Base-by-base conservation (phyloP, 306 rosid species). In the Vigna reflexopilosa region DNA sequence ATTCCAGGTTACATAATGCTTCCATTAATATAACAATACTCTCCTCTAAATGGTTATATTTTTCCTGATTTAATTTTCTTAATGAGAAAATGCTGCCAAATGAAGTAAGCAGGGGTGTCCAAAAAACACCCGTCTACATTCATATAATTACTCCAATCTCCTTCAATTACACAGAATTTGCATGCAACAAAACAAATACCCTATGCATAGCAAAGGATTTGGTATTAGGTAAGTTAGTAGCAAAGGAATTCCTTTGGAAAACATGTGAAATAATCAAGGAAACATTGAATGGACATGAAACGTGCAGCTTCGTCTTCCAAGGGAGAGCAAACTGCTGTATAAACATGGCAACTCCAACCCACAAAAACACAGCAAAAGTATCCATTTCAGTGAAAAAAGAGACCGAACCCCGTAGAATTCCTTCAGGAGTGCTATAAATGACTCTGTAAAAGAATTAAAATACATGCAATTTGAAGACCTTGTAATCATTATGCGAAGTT, bases 281-380 rank as follows among this genome's bases (percentile, higher is more conserved):
- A 6, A 65, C 64, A 77, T 79, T 57, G 49, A 81, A 57, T 30
- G 44, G 2, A 70, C 38, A 78, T 38, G 67, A 26, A 24, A 30
- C 20, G 76, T 44, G 71, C 67, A 70, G 47, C 83, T 56, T 62
- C 64, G 44, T 75, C 70, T 2, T 62, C 22, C 58, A 47, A 52
- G 47, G 66, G 36, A 61, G 24, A 52, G 13, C 57, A 67, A 59
- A 71, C 10, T 20, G 19, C 9, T 20, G 26, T 7, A 51, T 34
- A 51, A 65, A 54, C 55, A 82, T 59, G 76, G 30, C 59, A 79
- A 79, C 22, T 72, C 52, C 61, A 82, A 12, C 50, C 22, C 65
- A 74, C 1, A 20, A 30, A 42, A 73, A 34, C 9, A 58, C 14
- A 44, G 66, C 64, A 64, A 40, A 70, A 51, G 63, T 4, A 40